Evolutionary conservation across 2,329 filamentous ascomycete genomes (phyloP).

Genomic region (Pseudogymnoascus sp.): DNA sequence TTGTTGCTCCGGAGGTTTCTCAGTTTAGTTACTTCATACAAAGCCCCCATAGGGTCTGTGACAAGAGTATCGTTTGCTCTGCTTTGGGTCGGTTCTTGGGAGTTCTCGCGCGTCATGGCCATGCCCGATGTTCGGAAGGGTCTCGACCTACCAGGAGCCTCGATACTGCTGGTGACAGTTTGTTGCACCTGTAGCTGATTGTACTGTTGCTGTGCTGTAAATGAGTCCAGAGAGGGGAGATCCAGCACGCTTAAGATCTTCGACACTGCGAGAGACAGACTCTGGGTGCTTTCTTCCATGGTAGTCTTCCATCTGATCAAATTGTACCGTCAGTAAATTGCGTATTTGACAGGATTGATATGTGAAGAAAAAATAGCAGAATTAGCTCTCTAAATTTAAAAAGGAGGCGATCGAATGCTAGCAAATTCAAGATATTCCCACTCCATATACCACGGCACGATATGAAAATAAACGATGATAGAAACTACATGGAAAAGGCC

Average conservation of each 20-base stretch:
- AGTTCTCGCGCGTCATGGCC: constrained; percentile 36
- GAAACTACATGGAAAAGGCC: not conserved
- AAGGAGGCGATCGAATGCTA: not conserved
- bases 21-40: constrained; percentile 46
- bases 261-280: constrained; percentile 37
- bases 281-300: constrained; percentile 33
- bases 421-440: not conserved
- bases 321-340: not conserved
- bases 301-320: constrained; percentile 36
- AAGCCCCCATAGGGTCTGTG: constrained; percentile 39
- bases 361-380: not conserved
- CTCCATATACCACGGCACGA: not conserved
- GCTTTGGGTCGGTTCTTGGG: constrained; percentile 25
- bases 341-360: not conserved
- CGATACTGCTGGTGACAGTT: not conserved
- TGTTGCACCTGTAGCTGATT: constrained; percentile 11
- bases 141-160: constrained; percentile 19
- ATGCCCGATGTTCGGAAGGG: constrained; percentile 28
- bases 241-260: constrained; percentile 36
- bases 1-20: constrained; percentile 31
- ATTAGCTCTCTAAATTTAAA: not conserved
- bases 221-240: constrained; percentile 34
- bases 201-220: constrained; percentile 10
- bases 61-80: constrained; percentile 26
- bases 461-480: not conserved